phyloP scores from a whole-genome alignment of 176 grass and related monocot genomes.

The Oryza coarctata region DNA sequence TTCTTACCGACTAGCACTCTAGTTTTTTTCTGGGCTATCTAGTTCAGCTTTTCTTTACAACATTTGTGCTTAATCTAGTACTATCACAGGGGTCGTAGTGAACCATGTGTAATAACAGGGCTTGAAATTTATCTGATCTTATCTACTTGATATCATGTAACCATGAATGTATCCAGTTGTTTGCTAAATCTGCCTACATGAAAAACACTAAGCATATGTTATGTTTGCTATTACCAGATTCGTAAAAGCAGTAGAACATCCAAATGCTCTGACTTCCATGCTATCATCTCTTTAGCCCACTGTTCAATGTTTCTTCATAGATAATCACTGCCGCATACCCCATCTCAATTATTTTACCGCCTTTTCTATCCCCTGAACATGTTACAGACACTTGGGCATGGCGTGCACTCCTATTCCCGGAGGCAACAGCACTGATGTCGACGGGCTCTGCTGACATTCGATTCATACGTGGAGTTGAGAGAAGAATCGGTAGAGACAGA shows the following conservation, averaged over 20 bases:
- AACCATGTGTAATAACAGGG: neutral
- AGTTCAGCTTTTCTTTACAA: neutral
- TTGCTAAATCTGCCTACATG: neutral
- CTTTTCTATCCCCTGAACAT: conserved; percentile 16
- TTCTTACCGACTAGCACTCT: neutral
- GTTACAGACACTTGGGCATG: conserved; percentile 72
- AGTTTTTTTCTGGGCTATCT: neutral
- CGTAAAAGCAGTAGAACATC: neutral
- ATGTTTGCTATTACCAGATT: neutral
- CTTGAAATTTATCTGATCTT: neutral
- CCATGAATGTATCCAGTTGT: neutral
- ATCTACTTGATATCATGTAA: neutral
- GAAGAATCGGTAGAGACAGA: neutral
- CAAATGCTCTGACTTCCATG: neutral
- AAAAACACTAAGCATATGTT: neutral
- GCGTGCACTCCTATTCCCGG: conserved; percentile 56
- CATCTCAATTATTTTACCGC: conserved; percentile 11
- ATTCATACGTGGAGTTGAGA: neutral
- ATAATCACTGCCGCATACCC: neutral
- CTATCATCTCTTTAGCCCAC: neutral
- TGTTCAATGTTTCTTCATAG: neutral
- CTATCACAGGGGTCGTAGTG: no score
- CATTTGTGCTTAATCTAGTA: neutral
- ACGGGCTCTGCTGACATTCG: neutral
- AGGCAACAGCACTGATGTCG: conserved; percentile 4